These are phyloP conservation scores for Carex scoparia DNA, from an alignment of 176 grass and related monocot genomes.

Conservation along the genomic window DNA sequence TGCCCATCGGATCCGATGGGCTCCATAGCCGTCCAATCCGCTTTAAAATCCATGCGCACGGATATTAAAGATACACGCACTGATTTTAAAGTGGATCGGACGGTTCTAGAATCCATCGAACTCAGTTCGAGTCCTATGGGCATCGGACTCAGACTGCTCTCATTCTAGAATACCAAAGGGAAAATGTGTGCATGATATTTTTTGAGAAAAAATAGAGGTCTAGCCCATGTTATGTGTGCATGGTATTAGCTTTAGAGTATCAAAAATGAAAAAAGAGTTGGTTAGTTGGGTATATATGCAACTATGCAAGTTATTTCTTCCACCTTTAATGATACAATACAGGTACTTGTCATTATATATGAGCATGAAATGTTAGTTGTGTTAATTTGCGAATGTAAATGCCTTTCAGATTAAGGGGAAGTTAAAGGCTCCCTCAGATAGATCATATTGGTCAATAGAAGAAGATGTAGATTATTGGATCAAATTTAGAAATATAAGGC, in stretches of 20 bases:
- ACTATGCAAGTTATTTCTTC: background rate
- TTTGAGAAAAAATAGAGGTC: no score
- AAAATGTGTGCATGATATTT: no score
- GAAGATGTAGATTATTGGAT: constrained; percentile 41
- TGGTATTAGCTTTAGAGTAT: background rate
- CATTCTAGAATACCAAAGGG: no score
- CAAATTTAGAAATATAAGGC: constrained; percentile 33
- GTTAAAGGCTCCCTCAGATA: constrained; percentile 55
- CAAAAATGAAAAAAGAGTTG: background rate
- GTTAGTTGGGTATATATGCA: background rate
- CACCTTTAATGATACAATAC: background rate
- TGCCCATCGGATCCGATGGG: no score
- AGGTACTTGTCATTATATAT: background rate
- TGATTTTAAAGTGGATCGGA: no score
- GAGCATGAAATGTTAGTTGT: constrained; percentile 10
- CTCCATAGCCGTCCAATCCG: no score
- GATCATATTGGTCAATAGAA: constrained; percentile 32
- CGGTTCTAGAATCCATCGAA: no score
- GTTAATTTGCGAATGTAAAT: background rate
- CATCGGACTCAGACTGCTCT: no score
- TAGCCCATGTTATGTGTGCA: background rate
- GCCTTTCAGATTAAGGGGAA: constrained; percentile 50
- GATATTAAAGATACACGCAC: no score
- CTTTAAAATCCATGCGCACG: no score
- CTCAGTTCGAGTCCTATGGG: no score